Evolutionary conservation across 306 rosid species (phyloP), one percentile per base, ranked within the genome.

Genomic region (Castanospermum australe): DNA sequence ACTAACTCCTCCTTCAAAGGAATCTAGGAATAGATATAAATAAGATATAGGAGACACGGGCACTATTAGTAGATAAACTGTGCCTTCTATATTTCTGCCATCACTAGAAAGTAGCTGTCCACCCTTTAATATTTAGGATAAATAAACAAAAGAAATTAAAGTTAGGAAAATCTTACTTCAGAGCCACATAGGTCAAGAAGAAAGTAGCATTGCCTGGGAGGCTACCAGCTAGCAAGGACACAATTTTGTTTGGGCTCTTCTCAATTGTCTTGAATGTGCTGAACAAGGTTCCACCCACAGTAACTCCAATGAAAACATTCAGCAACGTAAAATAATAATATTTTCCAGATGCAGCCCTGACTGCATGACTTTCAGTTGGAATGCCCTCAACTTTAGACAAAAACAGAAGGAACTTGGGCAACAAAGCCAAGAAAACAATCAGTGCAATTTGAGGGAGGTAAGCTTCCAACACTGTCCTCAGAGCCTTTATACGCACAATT

Each of bases 311-410:
- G 81, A 96, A 96, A 60, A 93, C 96, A 74, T 96, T 96, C 73
- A 96, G 83, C 83, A 89, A 91, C 0, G 67, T 55, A 86, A 96
- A 96, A 80, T 96, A 96, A 73, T 83, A 96, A 66, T 96, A 96
- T 76, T 96, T 96, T 72, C 99, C 99, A 32, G 98, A 87, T 73
- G 99, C 89, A 81, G 98, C 98, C 70, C 97, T 88, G 47, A 86
- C 5, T 18, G 87, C 94, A 55, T 96, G 99, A 84, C 99, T 88
- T 83, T 73, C 71, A 3, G 94, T 86, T 52, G 98, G 91, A 68
- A 96, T 93, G 71, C 97, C 98, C 80, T 96, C 99, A 0, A 86
- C 44, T 83, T 88, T 91, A 8, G 99, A 96, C 45, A 96, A 84
- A 80, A 82, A 88, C 75, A 83, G 28, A 24, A 96, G 97, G 51